These are phyloP conservation scores for Citrus cavaleriei DNA, from an alignment of 345 rosid genomes.

Conservation along the genomic window DNA sequence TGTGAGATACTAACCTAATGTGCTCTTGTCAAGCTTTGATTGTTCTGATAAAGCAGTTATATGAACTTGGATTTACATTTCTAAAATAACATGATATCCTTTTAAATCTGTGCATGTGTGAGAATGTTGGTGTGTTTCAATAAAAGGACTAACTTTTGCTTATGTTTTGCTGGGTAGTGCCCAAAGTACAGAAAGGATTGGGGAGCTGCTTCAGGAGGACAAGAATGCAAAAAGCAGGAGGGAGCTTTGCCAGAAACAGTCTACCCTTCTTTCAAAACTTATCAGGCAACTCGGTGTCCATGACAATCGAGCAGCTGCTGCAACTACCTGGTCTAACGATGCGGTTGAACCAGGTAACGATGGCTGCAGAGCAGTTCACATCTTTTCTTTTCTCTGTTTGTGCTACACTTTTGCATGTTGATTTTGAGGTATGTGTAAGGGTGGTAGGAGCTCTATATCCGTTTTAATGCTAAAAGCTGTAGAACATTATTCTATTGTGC, in stretches of 20 bases:
- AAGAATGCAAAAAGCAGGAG: conserved; percentile 75
- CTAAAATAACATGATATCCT: not conserved
- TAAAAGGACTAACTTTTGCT: not conserved
- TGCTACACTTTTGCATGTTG: not conserved
- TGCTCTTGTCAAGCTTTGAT: not conserved
- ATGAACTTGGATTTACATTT: not conserved
- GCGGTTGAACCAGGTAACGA: conserved; percentile 44
- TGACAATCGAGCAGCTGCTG: conserved; percentile 88
- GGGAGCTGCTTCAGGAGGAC: conserved; percentile 89
- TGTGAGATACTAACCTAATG: too few relatives aligned
- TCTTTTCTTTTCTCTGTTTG: not conserved
- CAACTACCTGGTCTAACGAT: conserved; percentile 65
- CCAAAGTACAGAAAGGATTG: conserved; percentile 71
- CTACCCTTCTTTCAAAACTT: conserved; percentile 77
- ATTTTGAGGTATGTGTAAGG: not conserved
- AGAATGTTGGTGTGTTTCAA: not conserved
- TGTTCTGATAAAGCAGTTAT: not conserved
- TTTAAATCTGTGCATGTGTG: not conserved
- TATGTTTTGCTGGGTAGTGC: conserved; percentile 40
- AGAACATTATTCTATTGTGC: not conserved
- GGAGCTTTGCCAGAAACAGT: conserved; percentile 82
- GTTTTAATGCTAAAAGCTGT: not conserved
- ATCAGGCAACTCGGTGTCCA: conserved; percentile 82
- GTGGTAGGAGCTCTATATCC: not conserved
- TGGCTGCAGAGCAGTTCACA: not conserved